phyloP scores from a whole-genome alignment of 2,329 filamentous ascomycete genomes.

The Clonostachys solani region DNA sequence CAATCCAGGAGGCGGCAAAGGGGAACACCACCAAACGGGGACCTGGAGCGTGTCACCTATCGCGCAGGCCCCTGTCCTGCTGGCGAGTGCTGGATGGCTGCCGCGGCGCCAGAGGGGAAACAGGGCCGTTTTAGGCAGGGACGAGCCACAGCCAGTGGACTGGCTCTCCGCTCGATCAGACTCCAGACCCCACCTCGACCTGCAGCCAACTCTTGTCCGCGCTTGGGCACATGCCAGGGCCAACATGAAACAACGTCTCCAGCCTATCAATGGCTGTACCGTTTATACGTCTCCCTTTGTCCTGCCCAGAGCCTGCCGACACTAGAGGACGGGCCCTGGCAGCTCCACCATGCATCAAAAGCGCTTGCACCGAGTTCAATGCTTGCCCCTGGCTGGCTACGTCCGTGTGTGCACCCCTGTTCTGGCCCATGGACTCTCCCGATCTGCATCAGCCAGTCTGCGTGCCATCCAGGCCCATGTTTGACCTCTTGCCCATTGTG shows the following conservation, averaged over 20 bases:
- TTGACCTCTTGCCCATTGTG: neutral
- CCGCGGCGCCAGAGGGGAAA: too few species aligned
- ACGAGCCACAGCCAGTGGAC: too few species aligned
- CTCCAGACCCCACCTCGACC: too few species aligned
- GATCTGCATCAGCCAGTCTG: constrained; percentile 24
- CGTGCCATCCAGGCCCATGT: neutral
- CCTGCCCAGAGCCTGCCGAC: neutral
- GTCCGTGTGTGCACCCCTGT: too few species aligned
- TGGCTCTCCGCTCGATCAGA: too few species aligned
- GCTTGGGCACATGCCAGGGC: constrained; percentile 2
- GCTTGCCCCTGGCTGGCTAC: neutral
- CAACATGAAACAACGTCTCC: constrained; percentile 17
- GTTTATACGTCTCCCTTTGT: neutral
- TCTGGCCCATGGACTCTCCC: constrained; percentile 1
- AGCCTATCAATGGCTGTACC: constrained; percentile 20
- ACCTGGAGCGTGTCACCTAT: too few species aligned
- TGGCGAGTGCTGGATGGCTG: too few species aligned
- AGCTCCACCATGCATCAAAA: constrained; percentile 33
- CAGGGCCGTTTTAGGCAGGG: too few species aligned
- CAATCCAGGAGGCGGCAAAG: too few species aligned
- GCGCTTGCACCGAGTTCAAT: constrained; percentile 10
- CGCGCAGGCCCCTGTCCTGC: too few species aligned
- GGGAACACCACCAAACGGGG: too few species aligned
- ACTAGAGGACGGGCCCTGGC: constrained; percentile 11
- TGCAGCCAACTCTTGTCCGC: neutral